phyloP scores from a whole-genome alignment of 495 filamentous ascomycete species.

The Bathelium albidoporum region DNA sequence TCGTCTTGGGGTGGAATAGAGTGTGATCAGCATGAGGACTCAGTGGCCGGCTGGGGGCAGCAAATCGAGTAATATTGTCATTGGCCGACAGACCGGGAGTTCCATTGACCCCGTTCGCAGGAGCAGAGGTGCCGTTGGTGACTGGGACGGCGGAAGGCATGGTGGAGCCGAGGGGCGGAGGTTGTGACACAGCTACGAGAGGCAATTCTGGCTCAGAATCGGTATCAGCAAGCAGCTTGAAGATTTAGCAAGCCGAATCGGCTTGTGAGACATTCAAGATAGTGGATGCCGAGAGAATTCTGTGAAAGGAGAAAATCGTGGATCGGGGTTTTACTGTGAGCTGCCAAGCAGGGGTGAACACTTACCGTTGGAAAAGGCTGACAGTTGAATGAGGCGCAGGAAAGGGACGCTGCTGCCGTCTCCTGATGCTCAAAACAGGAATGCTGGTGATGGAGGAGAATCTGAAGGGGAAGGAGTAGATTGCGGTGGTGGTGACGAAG shows the following conservation, averaged over 20 bases:
- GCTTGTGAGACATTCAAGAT: neutral
- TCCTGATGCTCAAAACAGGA: neutral
- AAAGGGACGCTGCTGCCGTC: neutral
- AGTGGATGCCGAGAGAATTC: neutral
- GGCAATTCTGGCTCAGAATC: neutral
- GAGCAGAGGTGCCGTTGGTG: constrained; percentile 27
- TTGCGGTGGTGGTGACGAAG: neutral
- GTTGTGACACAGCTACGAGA: neutral
- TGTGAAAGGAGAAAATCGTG: neutral
- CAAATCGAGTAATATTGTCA: constrained; percentile 96
- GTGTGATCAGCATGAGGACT: constrained; percentile 75
- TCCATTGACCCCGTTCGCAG: constrained; percentile 22
- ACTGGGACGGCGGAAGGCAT: constrained; percentile 23
- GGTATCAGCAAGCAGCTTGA: neutral
- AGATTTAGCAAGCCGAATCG: neutral
- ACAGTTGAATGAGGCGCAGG: neutral
- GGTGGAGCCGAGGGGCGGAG: neutral
- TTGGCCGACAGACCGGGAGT: constrained; percentile 56
- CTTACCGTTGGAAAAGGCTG: neutral
- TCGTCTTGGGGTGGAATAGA: constrained; percentile 96
- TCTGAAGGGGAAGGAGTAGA: neutral
- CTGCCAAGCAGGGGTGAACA: neutral
- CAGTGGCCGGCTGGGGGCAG: constrained; percentile 80
- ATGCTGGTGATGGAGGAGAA: neutral
- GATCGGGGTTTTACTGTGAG: neutral